These are phyloP conservation scores for Capsella rubella DNA, from an alignment of 441 rosid genomes.

Conservation along the genomic window DNA sequence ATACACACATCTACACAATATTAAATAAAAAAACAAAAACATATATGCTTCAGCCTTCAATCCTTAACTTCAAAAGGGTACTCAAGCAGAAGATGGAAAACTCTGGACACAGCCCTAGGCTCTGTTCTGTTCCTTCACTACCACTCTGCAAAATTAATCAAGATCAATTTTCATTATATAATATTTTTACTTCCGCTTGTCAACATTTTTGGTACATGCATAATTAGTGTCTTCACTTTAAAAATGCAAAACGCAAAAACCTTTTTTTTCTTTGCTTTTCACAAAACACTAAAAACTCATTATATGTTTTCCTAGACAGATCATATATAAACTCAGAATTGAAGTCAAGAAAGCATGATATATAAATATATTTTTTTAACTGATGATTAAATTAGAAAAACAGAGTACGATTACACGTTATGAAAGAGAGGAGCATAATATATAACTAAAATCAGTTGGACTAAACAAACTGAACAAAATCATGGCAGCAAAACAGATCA, in stretches of 20 bases:
- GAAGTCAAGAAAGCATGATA: not conserved
- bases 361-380: too few relatives aligned
- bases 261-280: not conserved
- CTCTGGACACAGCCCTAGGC: not conserved
- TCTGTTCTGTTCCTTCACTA: not conserved
- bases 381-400: too few relatives aligned
- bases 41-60: not conserved
- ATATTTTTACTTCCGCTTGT: not conserved
- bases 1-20: not conserved
- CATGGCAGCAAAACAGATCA: slow-evolving; percentile 2
- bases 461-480: not conserved
- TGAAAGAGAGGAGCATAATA: too few relatives aligned
- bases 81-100: not conserved
- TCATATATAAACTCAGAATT: not conserved
- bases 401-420: too few relatives aligned
- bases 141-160: slow-evolving; percentile 1
- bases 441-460: not conserved
- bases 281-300: not conserved
- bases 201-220: not conserved
- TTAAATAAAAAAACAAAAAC: not conserved
- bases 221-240: not conserved
- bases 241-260: not conserved
- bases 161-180: not conserved
- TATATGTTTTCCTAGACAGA: not conserved
- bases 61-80: not conserved